Percentiles rank a stretch among this genome's conserved stretches.
Conservation (phyloP, 2,329 filamentous ascomycete genomes). For the Pleoardoris graminearum region DNA sequence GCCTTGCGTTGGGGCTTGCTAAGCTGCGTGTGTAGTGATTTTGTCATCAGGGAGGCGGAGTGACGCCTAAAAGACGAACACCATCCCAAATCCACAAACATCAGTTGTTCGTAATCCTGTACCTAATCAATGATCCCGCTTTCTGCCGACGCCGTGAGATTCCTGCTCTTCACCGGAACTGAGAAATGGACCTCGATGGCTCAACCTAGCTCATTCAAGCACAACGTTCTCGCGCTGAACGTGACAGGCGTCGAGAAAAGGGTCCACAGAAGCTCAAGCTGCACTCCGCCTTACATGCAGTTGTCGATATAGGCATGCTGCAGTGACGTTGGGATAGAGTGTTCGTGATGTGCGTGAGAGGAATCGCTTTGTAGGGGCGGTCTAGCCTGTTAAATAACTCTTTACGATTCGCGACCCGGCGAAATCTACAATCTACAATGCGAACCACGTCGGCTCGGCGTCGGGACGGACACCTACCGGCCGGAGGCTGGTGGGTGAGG, state of each 20-base stretch:
- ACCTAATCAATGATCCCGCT: background rate
- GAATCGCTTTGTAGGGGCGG: background rate
- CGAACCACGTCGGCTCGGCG: background rate
- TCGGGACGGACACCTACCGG: background rate
- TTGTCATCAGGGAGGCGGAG: conserved; percentile 11
- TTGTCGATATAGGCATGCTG: background rate
- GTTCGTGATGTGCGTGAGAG: background rate
- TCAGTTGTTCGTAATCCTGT: background rate
- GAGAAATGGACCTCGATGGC: background rate
- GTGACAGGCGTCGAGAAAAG: background rate
- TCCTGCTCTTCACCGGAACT: background rate
- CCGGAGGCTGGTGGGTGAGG: background rate
- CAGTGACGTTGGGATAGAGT: background rate
- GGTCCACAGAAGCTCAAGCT: background rate
- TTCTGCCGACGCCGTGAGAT: background rate
- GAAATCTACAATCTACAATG: background rate
- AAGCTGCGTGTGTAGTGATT: conserved; percentile 6
- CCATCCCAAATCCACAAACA: background rate
- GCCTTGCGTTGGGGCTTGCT: conserved; percentile 1
- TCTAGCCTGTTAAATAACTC: background rate
- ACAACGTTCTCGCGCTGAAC: background rate
- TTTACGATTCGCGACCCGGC: background rate
- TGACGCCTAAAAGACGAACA: background rate
- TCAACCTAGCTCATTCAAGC: background rate
- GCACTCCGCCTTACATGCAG: background rate